A percentile compares a stretch with the other conserved stretches of the same genome.
Evolutionary conservation across 73 alveolate species (phyloP).

Genomic region (Paramecium tetraurelia): DNA sequence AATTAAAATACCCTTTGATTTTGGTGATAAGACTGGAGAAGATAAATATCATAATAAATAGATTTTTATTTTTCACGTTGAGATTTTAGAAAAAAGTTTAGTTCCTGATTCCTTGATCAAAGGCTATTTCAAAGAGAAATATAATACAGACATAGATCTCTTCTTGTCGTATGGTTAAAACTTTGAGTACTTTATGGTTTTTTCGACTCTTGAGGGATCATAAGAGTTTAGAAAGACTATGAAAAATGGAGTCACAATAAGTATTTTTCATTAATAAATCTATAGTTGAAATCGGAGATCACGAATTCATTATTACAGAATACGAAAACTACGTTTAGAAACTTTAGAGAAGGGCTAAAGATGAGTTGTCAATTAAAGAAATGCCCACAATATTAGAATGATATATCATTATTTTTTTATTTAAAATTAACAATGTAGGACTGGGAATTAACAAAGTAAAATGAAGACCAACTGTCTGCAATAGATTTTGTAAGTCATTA

Average conservation of each 20-base stretch:
- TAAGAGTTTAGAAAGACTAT: background rate
- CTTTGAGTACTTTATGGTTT: background rate
- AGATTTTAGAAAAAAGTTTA: background rate
- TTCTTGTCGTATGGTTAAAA: background rate
- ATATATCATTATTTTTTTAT: background rate
- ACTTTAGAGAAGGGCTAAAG: background rate
- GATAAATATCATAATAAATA: background rate
- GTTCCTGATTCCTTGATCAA: background rate
- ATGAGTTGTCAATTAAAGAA: background rate
- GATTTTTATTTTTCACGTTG: background rate
- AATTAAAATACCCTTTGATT: background rate
- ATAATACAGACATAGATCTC: background rate
- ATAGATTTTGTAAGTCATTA: background rate
- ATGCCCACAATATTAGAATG: slow-evolving; percentile 18
- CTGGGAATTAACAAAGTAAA: background rate
- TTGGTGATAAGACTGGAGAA: background rate
- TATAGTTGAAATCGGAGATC: background rate
- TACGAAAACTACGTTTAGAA: background rate
- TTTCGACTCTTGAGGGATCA: background rate
- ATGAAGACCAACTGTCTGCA: background rate
- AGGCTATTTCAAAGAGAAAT: background rate
- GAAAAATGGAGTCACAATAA: background rate
- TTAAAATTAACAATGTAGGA: background rate
- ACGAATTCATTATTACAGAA: background rate
- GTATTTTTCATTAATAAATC: background rate